Evolutionary conservation across 73 alveolate genomes (phyloP).

Genomic region (Paramecium pentaurelia): DNA sequence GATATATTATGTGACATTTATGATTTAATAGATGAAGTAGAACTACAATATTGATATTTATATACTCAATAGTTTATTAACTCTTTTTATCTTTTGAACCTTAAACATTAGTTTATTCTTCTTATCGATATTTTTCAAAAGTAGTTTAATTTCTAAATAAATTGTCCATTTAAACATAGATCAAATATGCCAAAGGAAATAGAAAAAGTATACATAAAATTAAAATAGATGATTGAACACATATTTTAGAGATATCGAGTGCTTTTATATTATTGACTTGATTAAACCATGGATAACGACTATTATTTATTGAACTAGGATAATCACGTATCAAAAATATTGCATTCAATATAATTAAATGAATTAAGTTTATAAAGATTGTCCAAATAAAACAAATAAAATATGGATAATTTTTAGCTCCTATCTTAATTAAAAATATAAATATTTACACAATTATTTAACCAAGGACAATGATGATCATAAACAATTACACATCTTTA

Average conservation of each 20-base stretch:
- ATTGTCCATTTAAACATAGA: conserved; percentile 3
- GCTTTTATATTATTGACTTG: neutral
- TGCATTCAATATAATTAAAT: neutral
- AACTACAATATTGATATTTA: neutral
- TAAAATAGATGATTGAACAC: neutral
- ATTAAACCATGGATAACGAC: neutral
- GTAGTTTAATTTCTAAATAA: neutral
- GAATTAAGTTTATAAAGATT: neutral
- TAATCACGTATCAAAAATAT: neutral
- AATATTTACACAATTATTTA: conserved; percentile 70
- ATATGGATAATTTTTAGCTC: conserved; percentile 59
- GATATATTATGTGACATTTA: neutral
- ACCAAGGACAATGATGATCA: conserved; percentile 90
- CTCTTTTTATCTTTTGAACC: neutral
- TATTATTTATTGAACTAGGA: neutral
- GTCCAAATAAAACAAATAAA: conserved; percentile 25
- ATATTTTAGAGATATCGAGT: neutral
- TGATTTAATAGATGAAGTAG: neutral
- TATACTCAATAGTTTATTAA: neutral
- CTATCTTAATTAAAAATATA: conserved; percentile 56
- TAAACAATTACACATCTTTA: conserved; percentile 49
- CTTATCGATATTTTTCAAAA: conserved; percentile 24
- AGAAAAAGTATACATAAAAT: neutral
- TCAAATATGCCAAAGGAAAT: neutral
- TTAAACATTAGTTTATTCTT: neutral